These are phyloP conservation scores for Crithidia brevicula DNA, from an alignment of 208 protist species.

Conservation along the genomic window DNA sequence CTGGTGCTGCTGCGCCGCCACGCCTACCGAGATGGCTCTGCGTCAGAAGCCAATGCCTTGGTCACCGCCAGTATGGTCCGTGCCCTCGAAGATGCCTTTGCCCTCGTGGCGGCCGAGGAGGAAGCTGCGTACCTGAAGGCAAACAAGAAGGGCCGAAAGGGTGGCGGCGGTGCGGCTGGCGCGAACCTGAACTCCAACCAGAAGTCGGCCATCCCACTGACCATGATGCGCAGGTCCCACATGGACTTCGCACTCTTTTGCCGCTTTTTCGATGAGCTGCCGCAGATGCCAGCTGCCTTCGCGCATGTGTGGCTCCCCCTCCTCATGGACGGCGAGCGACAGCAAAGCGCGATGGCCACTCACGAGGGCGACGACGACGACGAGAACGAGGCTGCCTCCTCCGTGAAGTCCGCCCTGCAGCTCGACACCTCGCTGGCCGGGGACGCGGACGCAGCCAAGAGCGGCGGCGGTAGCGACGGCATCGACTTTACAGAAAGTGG, in stretches of 20 bases:
- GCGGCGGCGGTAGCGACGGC: no score
- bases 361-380: not conserved
- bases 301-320: conserved; percentile 73
- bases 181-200: conserved; percentile 47
- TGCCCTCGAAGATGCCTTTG: conserved; percentile 64
- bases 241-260: conserved; percentile 62
- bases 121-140: conserved; percentile 62
- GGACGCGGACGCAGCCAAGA: no score
- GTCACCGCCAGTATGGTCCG: conserved; percentile 71
- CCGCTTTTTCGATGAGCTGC: conserved; percentile 72
- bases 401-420: not conserved
- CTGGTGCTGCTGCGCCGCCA: conserved; percentile 40
- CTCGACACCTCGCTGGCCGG: not conserved
- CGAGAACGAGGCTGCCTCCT: not conserved
- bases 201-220: conserved; percentile 67
- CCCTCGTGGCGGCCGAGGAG: conserved; percentile 58
- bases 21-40: conserved; percentile 30
- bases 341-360: not conserved
- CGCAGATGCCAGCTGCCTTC: conserved; percentile 69
- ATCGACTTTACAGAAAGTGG: no score
- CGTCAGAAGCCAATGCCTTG: conserved; percentile 29
- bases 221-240: conserved; percentile 74
- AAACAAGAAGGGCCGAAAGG: conserved; percentile 49
- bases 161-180: conserved; percentile 39
- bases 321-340: conserved; percentile 27